Conservation (phyloP, 2,329 filamentous ascomycete genomes). For the Ascomycota sp. region DNA sequence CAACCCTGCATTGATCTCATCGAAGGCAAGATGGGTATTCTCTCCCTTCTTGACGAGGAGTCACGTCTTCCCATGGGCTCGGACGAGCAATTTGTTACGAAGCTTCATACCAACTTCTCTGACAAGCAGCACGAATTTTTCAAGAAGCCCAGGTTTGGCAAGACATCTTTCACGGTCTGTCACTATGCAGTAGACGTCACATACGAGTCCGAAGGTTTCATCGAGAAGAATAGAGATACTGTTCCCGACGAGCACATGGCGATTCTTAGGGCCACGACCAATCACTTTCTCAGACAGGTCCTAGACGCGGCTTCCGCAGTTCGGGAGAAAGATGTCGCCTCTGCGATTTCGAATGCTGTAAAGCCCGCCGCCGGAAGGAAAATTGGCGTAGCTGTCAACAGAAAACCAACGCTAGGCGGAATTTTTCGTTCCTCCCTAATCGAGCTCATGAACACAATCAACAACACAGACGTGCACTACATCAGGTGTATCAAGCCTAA, state of each 20-base stretch:
- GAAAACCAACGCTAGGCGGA: slow-evolving; percentile 88
- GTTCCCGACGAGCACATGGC: slow-evolving; percentile 97
- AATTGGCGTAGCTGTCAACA: slow-evolving; percentile 76
- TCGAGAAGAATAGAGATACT: slow-evolving; percentile 97
- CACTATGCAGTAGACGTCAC: slow-evolving; percentile 97
- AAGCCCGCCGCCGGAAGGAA: slow-evolving; percentile 63
- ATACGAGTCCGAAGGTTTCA: slow-evolving; percentile 96
- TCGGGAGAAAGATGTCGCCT: slow-evolving; percentile 64
- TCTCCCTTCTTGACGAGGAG: slow-evolving; percentile 86
- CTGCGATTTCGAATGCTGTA: slow-evolving; percentile 44
- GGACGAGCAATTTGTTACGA: slow-evolving; percentile 89
- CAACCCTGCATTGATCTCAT: slow-evolving; percentile 97
- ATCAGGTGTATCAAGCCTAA: slow-evolving; percentile 98
- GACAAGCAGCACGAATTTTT: slow-evolving; percentile 93
- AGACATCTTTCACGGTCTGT: slow-evolving; percentile 91
- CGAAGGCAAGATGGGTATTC: slow-evolving; percentile 82
- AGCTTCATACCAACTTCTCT: slow-evolving; percentile 80
- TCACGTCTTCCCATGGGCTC: slow-evolving; percentile 91
- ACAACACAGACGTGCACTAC: slow-evolving; percentile 94
- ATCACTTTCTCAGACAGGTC: slow-evolving; percentile 65
- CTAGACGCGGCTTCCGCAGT: slow-evolving; percentile 68
- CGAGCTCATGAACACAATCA: slow-evolving; percentile 94
- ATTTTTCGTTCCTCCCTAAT: slow-evolving; percentile 98
- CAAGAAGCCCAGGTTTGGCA: slow-evolving; percentile 95
- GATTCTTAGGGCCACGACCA: slow-evolving; percentile 63